A percentile compares a stretch with the other conserved stretches of the same genome.
Evolutionary conservation across 2,329 filamentous ascomycete genomes (phyloP).

Genomic region (Aspergillus pseudoterreus): DNA sequence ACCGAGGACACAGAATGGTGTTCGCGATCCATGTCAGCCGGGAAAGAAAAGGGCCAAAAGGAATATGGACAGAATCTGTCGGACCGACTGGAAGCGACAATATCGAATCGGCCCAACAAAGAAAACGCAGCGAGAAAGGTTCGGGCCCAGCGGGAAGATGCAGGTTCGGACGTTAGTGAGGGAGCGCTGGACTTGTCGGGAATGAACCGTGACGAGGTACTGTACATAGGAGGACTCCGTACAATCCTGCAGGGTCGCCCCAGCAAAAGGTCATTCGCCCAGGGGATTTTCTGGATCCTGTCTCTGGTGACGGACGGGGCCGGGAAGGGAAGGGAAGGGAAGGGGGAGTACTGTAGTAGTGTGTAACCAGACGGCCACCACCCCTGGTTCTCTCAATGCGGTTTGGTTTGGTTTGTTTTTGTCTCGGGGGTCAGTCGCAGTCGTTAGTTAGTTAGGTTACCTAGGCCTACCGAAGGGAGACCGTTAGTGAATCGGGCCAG

Average conservation of each 20-base stretch:
- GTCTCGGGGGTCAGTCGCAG: conserved; percentile 7
- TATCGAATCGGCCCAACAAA: background rate
- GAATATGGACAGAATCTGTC: background rate
- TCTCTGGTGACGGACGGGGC: conserved; percentile 14
- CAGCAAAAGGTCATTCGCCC: background rate
- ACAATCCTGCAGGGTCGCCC: too few species aligned
- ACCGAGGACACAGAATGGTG: background rate
- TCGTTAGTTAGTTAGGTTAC: background rate
- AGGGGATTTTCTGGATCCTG: conserved; percentile 5
- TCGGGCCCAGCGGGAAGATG: background rate
- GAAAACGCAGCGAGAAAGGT: background rate
- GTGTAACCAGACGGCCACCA: conserved; percentile 15
- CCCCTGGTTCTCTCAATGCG: conserved; percentile 14
- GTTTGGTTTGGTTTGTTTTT: conserved; percentile 9
- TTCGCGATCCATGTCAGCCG: background rate
- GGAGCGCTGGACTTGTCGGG: background rate
- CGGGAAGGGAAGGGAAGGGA: conserved; percentile 6
- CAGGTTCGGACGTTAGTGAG: background rate
- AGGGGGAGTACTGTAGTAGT: background rate
- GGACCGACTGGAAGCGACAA: background rate
- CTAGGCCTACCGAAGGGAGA: background rate
- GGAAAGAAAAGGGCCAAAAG: background rate
- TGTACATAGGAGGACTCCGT: too few species aligned
- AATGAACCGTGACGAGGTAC: background rate
- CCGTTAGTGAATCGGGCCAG: background rate